Conservation (phyloP, 2,329 filamentous ascomycete genomes). For the Pestalotiopsis sp. region DNA sequence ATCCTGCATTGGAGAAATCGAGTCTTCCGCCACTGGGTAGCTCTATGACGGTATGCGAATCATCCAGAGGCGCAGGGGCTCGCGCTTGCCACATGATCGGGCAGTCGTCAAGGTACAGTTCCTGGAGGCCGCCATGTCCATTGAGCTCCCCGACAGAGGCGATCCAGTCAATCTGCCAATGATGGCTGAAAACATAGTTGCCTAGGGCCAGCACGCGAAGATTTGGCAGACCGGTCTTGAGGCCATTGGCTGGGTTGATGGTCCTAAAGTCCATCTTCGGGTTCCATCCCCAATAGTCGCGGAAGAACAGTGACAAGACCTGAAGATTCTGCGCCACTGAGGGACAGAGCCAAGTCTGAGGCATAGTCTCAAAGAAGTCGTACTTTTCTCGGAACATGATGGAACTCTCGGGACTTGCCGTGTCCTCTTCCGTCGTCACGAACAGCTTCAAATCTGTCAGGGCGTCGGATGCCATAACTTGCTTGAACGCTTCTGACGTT, state of each 20-base stretch:
- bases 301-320: conserved; percentile 40
- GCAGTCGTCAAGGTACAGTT: conserved; percentile 47
- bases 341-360: conserved; percentile 23
- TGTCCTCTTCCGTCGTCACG: conserved; percentile 1
- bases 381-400: conserved; percentile 16
- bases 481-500: conserved; percentile 5
- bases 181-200: conserved; percentile 43
- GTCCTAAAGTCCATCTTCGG: conserved; percentile 38
- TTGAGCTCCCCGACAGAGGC: conserved; percentile 31
- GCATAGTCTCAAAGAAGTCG: conserved; percentile 23
- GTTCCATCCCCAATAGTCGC: conserved; percentile 41
- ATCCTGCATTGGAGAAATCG: conserved; percentile 10
- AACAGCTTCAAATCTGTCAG: conserved; percentile 15
- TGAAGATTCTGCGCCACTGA: conserved; percentile 24
- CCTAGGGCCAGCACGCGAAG: conserved; percentile 43
- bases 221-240: conserved; percentile 30
- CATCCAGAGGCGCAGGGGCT: conserved; percentile 2
- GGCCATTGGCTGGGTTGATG: conserved; percentile 22
- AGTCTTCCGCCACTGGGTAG: conserved; percentile 1
- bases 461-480: conserved; percentile 1
- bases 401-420: not conserved
- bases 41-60: not conserved
- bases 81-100: conserved; percentile 31
- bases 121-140: conserved; percentile 35
- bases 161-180: conserved; percentile 51